A percentile compares a stretch with the other conserved stretches of the same genome.
These are phyloP conservation scores for Ulota crispa DNA, from an alignment of 225 moss, liverwort and hornwort genomes.

Conservation along the genomic window DNA sequence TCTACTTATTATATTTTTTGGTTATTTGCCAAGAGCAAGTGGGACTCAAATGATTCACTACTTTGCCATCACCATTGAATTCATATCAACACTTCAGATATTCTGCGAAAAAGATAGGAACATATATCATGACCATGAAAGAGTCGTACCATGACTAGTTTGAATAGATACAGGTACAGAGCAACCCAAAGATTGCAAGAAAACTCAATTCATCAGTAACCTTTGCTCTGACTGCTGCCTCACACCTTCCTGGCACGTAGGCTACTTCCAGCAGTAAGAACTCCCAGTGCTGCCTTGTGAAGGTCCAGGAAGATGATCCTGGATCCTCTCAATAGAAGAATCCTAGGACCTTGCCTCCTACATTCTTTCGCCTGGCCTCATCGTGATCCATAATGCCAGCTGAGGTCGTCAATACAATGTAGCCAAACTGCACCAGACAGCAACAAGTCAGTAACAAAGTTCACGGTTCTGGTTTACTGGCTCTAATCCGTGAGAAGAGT, in stretches of 20 bases:
- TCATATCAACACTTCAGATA: not conserved
- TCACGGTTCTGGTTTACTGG: not conserved
- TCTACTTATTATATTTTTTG: too few relatives aligned
- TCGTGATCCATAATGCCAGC: conserved; percentile 75
- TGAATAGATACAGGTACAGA: conserved; percentile 28
- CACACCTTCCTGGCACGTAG: conserved; percentile 19
- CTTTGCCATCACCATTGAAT: not conserved
- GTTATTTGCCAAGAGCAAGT: too few relatives aligned
- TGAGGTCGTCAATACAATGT: conserved; percentile 65
- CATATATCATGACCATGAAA: not conserved
- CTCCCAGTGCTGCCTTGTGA: not conserved
- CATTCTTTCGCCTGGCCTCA: conserved; percentile 69
- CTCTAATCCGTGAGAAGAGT: not conserved
- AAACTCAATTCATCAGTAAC: not conserved
- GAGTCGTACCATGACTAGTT: conserved; percentile 13
- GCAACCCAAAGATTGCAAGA: conserved; percentile 17
- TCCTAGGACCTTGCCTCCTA: conserved; percentile 74
- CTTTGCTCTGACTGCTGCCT: conserved; percentile 15
- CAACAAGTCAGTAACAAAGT: not conserved
- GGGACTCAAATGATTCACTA: too few relatives aligned
- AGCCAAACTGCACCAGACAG: conserved; percentile 42
- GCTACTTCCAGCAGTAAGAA: conserved; percentile 1
- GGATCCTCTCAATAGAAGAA: conserved; percentile 63
- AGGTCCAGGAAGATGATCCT: not conserved
- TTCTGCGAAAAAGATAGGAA: not conserved